Conservation (phyloP, 1,284 basidiomycete species). For the Wolfiporia cocos region DNA sequence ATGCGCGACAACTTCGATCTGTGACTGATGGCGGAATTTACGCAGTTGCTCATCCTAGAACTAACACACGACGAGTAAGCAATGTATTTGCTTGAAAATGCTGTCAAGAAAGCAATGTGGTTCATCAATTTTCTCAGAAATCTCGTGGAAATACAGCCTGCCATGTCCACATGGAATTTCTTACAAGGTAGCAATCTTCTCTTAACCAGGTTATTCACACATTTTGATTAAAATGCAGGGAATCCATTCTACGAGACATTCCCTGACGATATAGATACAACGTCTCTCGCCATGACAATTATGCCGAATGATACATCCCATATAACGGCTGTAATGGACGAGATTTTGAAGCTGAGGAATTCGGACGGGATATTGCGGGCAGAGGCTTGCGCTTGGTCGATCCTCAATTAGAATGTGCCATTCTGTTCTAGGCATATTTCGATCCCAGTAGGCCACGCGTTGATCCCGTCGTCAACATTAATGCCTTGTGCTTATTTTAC, state of each 20-base stretch:
- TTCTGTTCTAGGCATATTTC: constrained; percentile 35
- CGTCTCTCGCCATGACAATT: constrained; percentile 39
- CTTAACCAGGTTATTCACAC: neutral
- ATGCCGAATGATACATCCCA: constrained; percentile 26
- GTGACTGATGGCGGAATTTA: constrained; percentile 41
- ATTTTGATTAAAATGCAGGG: constrained; percentile 17
- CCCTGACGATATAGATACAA: constrained; percentile 46
- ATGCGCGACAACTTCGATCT: constrained; percentile 38
- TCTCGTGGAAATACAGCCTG: no score
- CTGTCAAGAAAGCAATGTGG: neutral
- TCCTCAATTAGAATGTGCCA: neutral
- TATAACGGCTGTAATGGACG: constrained; percentile 39
- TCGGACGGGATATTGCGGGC: constrained; percentile 45
- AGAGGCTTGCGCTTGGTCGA: neutral
- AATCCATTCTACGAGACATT: constrained; percentile 29
- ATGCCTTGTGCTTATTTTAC: constrained; percentile 43
- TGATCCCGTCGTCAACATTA: constrained; percentile 41
- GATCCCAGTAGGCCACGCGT: constrained; percentile 23
- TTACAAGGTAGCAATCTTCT: constrained; percentile 31
- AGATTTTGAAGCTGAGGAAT: constrained; percentile 41
- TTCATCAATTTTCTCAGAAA: constrained; percentile 33
- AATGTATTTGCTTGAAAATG: neutral
- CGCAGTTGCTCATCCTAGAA: constrained; percentile 51
- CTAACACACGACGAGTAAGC: constrained; percentile 37
- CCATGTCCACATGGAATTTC: constrained; percentile 44